These are phyloP conservation scores for Cocos nucifera DNA, from an alignment of 176 grass and related monocot genomes.

Conservation along the genomic window DNA sequence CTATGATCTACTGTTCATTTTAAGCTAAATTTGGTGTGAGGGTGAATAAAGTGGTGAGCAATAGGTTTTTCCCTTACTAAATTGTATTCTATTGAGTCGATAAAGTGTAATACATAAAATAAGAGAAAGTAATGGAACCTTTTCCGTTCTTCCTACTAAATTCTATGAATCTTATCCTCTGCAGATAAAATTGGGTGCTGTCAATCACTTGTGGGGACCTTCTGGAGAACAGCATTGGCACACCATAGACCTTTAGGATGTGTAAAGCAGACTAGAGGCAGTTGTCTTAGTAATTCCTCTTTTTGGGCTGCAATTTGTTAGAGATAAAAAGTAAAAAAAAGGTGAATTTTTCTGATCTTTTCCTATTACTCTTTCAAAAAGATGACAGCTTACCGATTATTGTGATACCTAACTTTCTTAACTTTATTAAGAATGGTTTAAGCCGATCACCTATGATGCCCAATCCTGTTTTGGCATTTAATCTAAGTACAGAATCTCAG, in stretches of 20 bases:
- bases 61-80: background rate
- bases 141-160: background rate
- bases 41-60: too few species aligned
- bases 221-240: background rate
- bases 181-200: background rate
- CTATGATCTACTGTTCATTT: too few species aligned
- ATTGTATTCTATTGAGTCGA: background rate
- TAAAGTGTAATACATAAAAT: background rate
- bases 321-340: background rate
- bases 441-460: background rate
- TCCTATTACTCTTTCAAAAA: background rate
- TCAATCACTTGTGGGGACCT: too few species aligned
- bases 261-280: background rate
- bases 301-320: background rate
- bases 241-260: background rate
- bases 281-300: background rate
- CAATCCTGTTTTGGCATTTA: background rate
- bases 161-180: constrained; percentile 2
- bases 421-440: background rate
- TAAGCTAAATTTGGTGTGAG: too few species aligned
- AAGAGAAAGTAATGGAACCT: background rate
- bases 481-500: background rate
- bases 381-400: too few species aligned
- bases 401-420: too few species aligned
- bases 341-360: background rate